Evolutionary conservation across 2,329 filamentous ascomycete genomes (phyloP).

Genomic region (Trichoderma sp.): DNA sequence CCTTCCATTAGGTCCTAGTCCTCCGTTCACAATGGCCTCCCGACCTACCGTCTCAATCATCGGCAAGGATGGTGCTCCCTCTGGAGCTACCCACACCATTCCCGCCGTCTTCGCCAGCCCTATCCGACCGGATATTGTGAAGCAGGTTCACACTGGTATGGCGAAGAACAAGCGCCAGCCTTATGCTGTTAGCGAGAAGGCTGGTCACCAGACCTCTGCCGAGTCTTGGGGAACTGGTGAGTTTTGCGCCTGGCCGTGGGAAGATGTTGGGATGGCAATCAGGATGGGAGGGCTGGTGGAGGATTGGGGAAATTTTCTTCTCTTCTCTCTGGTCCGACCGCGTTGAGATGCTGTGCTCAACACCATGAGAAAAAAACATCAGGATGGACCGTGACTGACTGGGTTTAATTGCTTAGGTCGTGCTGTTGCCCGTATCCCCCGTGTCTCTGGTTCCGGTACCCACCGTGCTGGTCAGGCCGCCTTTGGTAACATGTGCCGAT

Average conservation of each 20-base stretch:
- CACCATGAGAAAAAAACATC: not conserved
- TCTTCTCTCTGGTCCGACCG: not conserved
- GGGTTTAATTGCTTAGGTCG: conserved; percentile 61
- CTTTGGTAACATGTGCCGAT: conserved; percentile 99
- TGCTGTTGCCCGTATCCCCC: conserved; percentile 99
- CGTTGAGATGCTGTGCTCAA: not conserved
- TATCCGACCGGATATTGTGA: conserved; percentile 98
- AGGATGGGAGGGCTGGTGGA: not conserved
- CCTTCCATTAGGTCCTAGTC: conserved; percentile 35
- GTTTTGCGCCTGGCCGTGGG: conserved; percentile 38
- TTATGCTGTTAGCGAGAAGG: conserved; percentile 99
- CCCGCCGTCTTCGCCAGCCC: conserved; percentile 96
- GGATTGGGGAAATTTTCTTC: not conserved
- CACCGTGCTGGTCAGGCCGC: conserved; percentile 99
- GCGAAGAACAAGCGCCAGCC: conserved; percentile 99
- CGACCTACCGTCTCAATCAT: conserved; percentile 97
- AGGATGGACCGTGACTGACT: not conserved
- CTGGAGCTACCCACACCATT: conserved; percentile 83
- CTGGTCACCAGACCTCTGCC: conserved; percentile 98
- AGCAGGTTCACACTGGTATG: conserved; percentile 98
- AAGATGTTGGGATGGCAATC: not conserved
- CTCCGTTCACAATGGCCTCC: conserved; percentile 73
- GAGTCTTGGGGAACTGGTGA: conserved; percentile 99
- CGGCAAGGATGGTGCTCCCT: conserved; percentile 90
- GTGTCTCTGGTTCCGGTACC: conserved; percentile 99